Evolutionary conservation across 345 rosid species (phyloP).

Genomic region (Melaleuca quinquenervia): DNA sequence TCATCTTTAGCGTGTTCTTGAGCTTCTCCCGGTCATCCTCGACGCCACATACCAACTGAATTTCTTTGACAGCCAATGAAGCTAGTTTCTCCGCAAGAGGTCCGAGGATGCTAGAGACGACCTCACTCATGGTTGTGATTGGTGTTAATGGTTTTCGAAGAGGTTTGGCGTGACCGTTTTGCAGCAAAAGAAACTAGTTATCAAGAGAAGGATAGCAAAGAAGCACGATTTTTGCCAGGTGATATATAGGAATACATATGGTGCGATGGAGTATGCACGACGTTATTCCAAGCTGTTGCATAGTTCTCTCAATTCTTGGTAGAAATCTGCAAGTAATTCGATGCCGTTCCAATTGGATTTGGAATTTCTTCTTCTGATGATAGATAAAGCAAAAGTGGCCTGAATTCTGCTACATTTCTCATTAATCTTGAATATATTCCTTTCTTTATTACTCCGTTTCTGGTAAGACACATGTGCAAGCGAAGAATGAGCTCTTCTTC

Average conservation of each 20-base stretch:
- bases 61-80: too few species aligned
- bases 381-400: too few species aligned
- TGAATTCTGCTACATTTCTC: too few species aligned
- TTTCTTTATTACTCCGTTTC: background rate
- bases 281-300: background rate
- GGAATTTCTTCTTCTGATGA: background rate
- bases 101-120: too few species aligned
- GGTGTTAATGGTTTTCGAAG: too few species aligned
- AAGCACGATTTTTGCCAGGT: too few species aligned
- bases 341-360: background rate
- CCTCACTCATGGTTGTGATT: too few species aligned
- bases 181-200: too few species aligned
- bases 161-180: too few species aligned
- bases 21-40: slow-evolving; percentile 1
- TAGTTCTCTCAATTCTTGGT: background rate
- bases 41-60: too few species aligned
- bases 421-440: background rate
- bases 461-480: background rate
- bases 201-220: too few species aligned
- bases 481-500: background rate
- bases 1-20: background rate
- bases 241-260: background rate
- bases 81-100: too few species aligned
- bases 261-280: background rate
- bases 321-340: background rate